Conservation (phyloP, 306 rosid genomes). For the Castanea crenata region DNA sequence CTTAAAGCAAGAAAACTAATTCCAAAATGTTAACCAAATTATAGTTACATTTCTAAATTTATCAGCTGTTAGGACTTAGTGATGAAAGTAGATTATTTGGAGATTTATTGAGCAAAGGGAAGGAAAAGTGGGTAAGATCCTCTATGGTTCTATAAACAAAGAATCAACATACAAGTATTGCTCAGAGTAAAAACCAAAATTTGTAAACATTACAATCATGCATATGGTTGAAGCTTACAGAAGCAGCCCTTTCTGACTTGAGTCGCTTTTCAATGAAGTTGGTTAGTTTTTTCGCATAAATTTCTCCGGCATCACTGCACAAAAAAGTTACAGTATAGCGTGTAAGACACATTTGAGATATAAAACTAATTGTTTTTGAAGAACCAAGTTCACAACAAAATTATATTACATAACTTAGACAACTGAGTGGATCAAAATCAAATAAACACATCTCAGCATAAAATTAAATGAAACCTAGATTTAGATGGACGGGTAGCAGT, state of each 20-base stretch:
- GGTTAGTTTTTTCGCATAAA: conserved; percentile 82
- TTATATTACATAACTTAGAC: background rate
- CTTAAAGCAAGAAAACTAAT: background rate
- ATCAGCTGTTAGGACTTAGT: background rate
- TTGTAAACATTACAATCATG: conserved; percentile 12
- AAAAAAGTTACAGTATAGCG: conserved; percentile 19
- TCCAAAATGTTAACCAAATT: background rate
- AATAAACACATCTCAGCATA: background rate
- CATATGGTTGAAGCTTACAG: conserved; percentile 60
- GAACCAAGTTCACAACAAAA: background rate
- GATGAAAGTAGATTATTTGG: background rate
- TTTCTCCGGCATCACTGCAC: conserved; percentile 78
- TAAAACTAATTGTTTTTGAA: background rate
- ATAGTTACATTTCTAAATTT: background rate
- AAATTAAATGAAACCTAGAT: background rate
- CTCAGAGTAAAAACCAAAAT: conserved; percentile 15
- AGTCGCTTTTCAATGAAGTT: conserved; percentile 90
- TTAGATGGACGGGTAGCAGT: background rate
- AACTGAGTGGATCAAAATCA: background rate
- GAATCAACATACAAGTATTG: conserved; percentile 8
- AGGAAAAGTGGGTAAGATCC: background rate
- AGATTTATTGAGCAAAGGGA: background rate
- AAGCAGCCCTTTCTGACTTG: conserved; percentile 96
- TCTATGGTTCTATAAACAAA: background rate
- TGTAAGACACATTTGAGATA: conserved; percentile 14